A percentile compares a stretch with the other conserved stretches of the same genome.
These are phyloP conservation scores for Leccinum solheimii DNA, from an alignment of 1,284 basidiomycete genomes.

Conservation along the genomic window DNA sequence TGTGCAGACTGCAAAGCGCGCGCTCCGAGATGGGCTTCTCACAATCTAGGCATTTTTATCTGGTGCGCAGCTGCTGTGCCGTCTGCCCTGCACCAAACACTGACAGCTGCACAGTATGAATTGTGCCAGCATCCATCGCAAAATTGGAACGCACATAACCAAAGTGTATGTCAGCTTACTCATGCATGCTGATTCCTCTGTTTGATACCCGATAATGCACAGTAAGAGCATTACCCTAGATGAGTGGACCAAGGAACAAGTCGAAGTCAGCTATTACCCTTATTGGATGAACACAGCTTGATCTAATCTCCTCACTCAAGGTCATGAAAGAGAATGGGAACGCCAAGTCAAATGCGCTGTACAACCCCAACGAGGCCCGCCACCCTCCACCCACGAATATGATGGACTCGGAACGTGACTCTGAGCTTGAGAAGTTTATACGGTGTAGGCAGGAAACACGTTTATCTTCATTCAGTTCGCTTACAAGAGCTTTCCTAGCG, in stretches of 20 bases:
- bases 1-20: slow-evolving; percentile 85
- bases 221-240: slow-evolving; percentile 86
- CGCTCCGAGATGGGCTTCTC: slow-evolving; percentile 79
- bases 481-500: slow-evolving; percentile 39
- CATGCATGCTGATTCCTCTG: neutral
- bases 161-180: slow-evolving; percentile 64
- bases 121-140: slow-evolving; percentile 85
- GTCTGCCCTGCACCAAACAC: slow-evolving; percentile 1
- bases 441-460: slow-evolving; percentile 47
- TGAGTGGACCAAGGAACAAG: slow-evolving; percentile 82
- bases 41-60: slow-evolving; percentile 80
- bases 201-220: slow-evolving; percentile 12
- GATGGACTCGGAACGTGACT: slow-evolving; percentile 76
- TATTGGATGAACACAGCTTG: slow-evolving; percentile 12
- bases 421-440: slow-evolving; percentile 83
- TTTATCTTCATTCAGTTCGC: neutral
- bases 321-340: slow-evolving; percentile 78
- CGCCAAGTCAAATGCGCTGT: slow-evolving; percentile 68
- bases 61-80: slow-evolving; percentile 50
- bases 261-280: slow-evolving; percentile 55
- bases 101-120: slow-evolving; percentile 51
- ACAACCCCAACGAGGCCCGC: slow-evolving; percentile 74
- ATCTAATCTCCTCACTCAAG: slow-evolving; percentile 32
- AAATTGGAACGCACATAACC: slow-evolving; percentile 83
- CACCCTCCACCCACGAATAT: slow-evolving; percentile 80